Percentiles rank a stretch among this genome's conserved stretches.
phyloP scores from a whole-genome alignment of 2,329 filamentous ascomycete species.

The Claviceps digitariae region DNA sequence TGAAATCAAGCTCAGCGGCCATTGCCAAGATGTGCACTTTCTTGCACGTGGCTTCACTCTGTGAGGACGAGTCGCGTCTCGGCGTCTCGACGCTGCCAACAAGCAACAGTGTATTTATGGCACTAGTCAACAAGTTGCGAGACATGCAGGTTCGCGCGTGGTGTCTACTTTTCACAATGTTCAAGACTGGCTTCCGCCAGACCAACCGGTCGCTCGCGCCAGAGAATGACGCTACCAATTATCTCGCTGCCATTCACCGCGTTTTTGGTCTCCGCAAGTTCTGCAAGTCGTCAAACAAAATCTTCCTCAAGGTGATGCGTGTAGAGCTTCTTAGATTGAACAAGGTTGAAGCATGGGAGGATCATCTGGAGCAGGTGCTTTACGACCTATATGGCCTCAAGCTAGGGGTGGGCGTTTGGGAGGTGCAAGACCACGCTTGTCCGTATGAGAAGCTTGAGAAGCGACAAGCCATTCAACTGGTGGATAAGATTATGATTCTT shows the following conservation, averaged over 20 bases:
- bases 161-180: slow-evolving; percentile 71
- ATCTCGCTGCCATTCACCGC: slow-evolving; percentile 69
- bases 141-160: slow-evolving; percentile 82
- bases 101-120: slow-evolving; percentile 39
- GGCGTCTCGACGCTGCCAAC: slow-evolving; percentile 52
- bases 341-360: slow-evolving; percentile 69
- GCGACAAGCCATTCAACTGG: slow-evolving; percentile 63
- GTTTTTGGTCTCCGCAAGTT: slow-evolving; percentile 71
- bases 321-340: slow-evolving; percentile 67
- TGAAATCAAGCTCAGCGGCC: slow-evolving; percentile 58
- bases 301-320: slow-evolving; percentile 81
- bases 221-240: slow-evolving; percentile 63
- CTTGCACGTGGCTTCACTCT: slow-evolving; percentile 65
- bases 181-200: slow-evolving; percentile 66
- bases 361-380: slow-evolving; percentile 73
- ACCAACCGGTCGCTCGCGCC: slow-evolving; percentile 42
- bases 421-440: slow-evolving; percentile 68
- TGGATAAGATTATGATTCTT: slow-evolving; percentile 72
- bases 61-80: slow-evolving; percentile 74
- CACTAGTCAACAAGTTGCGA: slow-evolving; percentile 52
- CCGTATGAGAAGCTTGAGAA: slow-evolving; percentile 65
- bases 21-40: slow-evolving; percentile 60
- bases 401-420: slow-evolving; percentile 52
- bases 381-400: slow-evolving; percentile 74
- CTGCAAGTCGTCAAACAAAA: slow-evolving; percentile 74